Base-by-base conservation (phyloP, 352 stramenopile genomes). In the Phytophthora foliorum region DNA sequence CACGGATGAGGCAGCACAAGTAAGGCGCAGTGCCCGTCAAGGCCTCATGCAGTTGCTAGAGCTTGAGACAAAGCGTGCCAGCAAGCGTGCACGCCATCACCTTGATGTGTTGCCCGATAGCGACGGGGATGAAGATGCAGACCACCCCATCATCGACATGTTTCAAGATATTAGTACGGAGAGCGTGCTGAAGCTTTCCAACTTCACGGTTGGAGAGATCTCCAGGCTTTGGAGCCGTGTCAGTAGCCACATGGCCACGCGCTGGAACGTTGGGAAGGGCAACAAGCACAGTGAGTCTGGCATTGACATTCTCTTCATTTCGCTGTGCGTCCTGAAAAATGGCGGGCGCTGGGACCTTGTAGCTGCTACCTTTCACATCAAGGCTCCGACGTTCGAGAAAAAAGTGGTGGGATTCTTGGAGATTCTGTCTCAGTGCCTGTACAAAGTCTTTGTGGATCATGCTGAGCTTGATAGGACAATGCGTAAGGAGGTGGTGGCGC, bases 191-290 rank as follows among this genome's bases (percentile, higher is more conserved):
- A 39, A 41, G 17, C 31, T 55, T 8, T 39, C 24, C 16, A 55
- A 55, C 27, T 55, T 55, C 27, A 44, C 48, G 48, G 24, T 36
- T 4, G 25, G 11, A 16, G 46, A 53, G 48, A 55, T 55, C n/a
- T 34, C 29, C 4, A 34, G n/a, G 7, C 1, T 29, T 1, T 55
- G 29, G 8, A 36, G 48, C 7, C 29, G 25, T 27, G 29, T 53
- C 2, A 38, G 27, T 38, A 19, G 25, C 17, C 27, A 38, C 29
- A 42, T 55, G 29, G 25, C 29, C 8, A 55, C 29, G 2, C n/a
- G 48, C 7, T 42, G 48, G 29, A 55, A 55, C n/a, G 48, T 55
- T 0, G 29, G 48, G 4, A 39, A 19, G 32, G 48, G 48, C 7
- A 55, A 55, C 8, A 39, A 36, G 10, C 32, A 32, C 29, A 11